Evolutionary conservation across 176 grass and related monocot genomes (phyloP).

Genomic region (Paspalum vaginatum): DNA sequence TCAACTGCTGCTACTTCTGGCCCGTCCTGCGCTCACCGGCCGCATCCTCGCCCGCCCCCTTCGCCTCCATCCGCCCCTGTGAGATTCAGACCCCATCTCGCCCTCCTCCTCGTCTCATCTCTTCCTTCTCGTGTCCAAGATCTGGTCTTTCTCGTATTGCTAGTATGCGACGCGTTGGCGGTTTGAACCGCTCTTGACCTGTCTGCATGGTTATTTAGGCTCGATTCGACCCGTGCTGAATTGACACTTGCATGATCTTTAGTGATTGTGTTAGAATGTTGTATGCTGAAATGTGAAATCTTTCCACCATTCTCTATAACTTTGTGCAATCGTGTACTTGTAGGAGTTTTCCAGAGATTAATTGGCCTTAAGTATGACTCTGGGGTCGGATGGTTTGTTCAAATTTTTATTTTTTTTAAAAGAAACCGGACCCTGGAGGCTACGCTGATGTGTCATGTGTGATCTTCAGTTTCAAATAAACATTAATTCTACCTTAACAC

Average conservation of each 20-base stretch:
- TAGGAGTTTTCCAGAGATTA: background rate
- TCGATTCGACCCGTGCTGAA: background rate
- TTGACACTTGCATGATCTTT: background rate
- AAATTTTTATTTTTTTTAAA: background rate
- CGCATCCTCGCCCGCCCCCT: slow-evolving; percentile 42
- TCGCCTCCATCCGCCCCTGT: slow-evolving; percentile 74
- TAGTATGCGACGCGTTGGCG: too few relatives aligned
- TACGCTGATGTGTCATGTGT: background rate
- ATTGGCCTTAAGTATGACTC: background rate
- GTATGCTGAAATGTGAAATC: background rate
- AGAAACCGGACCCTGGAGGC: background rate
- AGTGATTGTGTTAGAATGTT: background rate
- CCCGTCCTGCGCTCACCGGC: slow-evolving; percentile 64
- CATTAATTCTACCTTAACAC: background rate
- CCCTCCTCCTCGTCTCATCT: background rate
- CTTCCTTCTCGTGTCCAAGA: slow-evolving; percentile 16
- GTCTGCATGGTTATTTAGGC: background rate
- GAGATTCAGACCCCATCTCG: slow-evolving; percentile 15
- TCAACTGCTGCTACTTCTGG: slow-evolving; percentile 99
- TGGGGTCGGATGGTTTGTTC: background rate
- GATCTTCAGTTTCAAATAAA: background rate
- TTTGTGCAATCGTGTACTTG: background rate
- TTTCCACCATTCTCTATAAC: background rate
- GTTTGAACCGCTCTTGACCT: background rate
- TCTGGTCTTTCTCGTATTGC: background rate